Evolutionary conservation across 2,329 filamentous ascomycete species (phyloP).

Genomic region (Rosellinia necatrix): DNA sequence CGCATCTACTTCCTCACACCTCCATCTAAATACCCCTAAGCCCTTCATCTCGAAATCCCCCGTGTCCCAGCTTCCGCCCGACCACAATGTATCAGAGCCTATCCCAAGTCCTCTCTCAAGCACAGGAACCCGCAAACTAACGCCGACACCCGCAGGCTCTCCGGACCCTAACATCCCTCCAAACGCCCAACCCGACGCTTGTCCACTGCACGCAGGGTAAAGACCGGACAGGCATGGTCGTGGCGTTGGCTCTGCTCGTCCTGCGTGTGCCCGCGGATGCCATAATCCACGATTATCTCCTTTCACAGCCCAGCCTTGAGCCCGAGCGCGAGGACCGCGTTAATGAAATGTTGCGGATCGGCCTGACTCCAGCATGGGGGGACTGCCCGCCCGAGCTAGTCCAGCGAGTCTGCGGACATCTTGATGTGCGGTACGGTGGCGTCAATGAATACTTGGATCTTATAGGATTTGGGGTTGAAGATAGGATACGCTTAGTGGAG

Average conservation of each 20-base stretch:
- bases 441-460: slow-evolving; percentile 66
- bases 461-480: slow-evolving; percentile 60
- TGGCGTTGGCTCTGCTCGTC: slow-evolving; percentile 70
- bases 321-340: slow-evolving; percentile 67
- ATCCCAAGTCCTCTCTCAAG: too few species aligned
- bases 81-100: too few species aligned
- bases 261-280: slow-evolving; percentile 61
- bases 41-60: too few species aligned
- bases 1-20: background rate
- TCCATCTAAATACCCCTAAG: background rate
- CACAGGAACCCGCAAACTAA: background rate
- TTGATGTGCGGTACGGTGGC: slow-evolving; percentile 68
- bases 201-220: slow-evolving; percentile 91
- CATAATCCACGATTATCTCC: slow-evolving; percentile 73
- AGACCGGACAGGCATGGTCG: slow-evolving; percentile 76
- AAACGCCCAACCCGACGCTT: slow-evolving; percentile 63
- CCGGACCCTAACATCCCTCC: slow-evolving; percentile 51
- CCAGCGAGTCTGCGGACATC: slow-evolving; percentile 57
- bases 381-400: slow-evolving; percentile 69
- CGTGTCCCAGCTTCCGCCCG: too few species aligned
- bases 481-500: slow-evolving; percentile 49
- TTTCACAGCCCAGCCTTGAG: slow-evolving; percentile 64
- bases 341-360: slow-evolving; percentile 70
- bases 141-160: slow-evolving; percentile 48
- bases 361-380: slow-evolving; percentile 74